Evolutionary conservation across 345 rosid genomes (phyloP).

Genomic region (Rhodamnia argentea): DNA sequence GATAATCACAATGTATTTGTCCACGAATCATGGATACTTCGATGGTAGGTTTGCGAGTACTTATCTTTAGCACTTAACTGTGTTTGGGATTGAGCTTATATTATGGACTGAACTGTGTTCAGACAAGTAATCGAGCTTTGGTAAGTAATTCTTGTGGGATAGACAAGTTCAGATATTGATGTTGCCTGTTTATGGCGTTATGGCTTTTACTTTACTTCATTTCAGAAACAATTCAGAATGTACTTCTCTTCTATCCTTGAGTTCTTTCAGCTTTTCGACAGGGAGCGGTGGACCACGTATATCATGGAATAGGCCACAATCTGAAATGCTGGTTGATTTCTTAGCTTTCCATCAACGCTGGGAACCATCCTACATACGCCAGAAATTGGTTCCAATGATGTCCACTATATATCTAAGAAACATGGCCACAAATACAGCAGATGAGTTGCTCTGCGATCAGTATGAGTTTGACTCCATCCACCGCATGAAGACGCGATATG

Average conservation of each 20-base stretch:
- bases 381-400: conserved; percentile 69
- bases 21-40: conserved; percentile 31
- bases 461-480: conserved; percentile 74
- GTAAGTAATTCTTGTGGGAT: not conserved
- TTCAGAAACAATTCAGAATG: not conserved
- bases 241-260: not conserved
- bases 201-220: not conserved
- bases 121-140: not conserved
- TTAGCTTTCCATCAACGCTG: conserved; percentile 59
- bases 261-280: conserved; percentile 4
- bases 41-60: conserved; percentile 22
- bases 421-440: conserved; percentile 28
- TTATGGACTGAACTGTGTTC: not conserved
- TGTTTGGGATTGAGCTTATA: not conserved
- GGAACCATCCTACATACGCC: conserved; percentile 70
- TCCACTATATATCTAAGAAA: conserved; percentile 77
- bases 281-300: conserved; percentile 25
- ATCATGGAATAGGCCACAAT: conserved; percentile 63
- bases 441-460: conserved; percentile 38
- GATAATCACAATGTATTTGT: conserved; percentile 61
- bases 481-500: conserved; percentile 53
- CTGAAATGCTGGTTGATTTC: conserved; percentile 76
- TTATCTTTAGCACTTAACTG: not conserved
- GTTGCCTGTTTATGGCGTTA: not conserved
- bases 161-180: not conserved